These are phyloP conservation scores for Diaporthe sp. DNA, from an alignment of 2,329 filamentous ascomycete genomes.

Conservation along the genomic window DNA sequence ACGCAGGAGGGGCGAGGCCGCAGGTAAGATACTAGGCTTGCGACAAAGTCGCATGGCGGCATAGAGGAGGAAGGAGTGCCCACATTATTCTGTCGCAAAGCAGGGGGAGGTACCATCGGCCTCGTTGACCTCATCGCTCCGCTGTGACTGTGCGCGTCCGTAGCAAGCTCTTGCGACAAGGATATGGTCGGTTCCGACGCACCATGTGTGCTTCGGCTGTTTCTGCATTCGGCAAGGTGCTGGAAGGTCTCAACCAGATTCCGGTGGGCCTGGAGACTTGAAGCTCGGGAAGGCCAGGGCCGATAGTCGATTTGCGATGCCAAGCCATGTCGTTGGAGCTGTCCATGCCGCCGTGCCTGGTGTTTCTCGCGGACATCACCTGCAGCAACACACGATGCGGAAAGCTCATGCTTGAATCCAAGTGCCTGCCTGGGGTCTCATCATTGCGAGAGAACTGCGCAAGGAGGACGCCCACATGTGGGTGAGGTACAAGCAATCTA, in stretches of 20 bases:
- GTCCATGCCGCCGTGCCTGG: background rate
- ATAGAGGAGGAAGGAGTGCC: slow-evolving; percentile 14
- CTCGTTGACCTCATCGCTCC: slow-evolving; percentile 24
- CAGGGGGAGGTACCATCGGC: slow-evolving; percentile 25
- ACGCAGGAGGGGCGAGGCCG: background rate
- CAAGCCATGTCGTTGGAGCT: slow-evolving; percentile 18
- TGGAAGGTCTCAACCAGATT: slow-evolving; percentile 23
- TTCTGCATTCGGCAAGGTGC: slow-evolving; percentile 27
- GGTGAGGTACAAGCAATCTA: background rate
- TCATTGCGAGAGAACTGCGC: background rate
- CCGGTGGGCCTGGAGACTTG: slow-evolving; percentile 8
- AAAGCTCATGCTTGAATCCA: background rate
- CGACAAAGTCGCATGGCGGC: slow-evolving; percentile 18
- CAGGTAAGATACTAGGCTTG: background rate
- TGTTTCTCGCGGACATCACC: slow-evolving; percentile 1
- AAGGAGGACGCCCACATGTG: background rate
- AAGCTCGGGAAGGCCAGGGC: slow-evolving; percentile 25
- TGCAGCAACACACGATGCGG: background rate
- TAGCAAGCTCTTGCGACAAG: slow-evolving; percentile 24
- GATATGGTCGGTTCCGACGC: slow-evolving; percentile 16
- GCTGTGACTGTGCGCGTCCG: slow-evolving; percentile 22
- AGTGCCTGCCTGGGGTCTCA: background rate
- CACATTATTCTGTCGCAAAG: slow-evolving; percentile 19
- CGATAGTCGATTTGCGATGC: slow-evolving; percentile 25
- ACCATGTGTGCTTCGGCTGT: slow-evolving; percentile 15